A percentile compares a stretch with the other conserved stretches of the same genome.
Conservation (phyloP, 2,329 filamentous ascomycete species). For the Cordyceps tenuipes region DNA sequence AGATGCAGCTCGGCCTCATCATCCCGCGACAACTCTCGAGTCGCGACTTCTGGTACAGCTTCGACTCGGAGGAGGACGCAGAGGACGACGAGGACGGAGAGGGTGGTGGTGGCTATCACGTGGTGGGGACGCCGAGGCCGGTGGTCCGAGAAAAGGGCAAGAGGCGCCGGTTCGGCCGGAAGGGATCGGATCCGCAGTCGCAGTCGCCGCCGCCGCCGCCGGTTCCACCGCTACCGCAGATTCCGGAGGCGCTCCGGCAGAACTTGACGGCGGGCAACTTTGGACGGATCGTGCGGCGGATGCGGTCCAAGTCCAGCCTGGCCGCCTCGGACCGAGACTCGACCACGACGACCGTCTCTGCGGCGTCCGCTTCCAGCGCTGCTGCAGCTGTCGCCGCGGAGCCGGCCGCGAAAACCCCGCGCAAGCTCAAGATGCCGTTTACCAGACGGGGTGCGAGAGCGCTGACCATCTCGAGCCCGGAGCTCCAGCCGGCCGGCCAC, state of each 20-base stretch:
- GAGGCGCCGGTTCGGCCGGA: slow-evolving; percentile 3
- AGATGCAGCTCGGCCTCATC: slow-evolving; percentile 26
- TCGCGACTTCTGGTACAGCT: slow-evolving; percentile 30
- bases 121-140: background rate
- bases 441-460: slow-evolving; percentile 15
- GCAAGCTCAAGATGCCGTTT: slow-evolving; percentile 9
- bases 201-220: slow-evolving; percentile 19
- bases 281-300: slow-evolving; percentile 21
- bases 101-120: too few species aligned
- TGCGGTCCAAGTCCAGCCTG: slow-evolving; percentile 16
- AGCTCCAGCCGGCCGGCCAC: background rate
- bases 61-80: slow-evolving; percentile 26
- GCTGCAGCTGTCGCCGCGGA: too few species aligned
- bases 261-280: slow-evolving; percentile 20
- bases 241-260: slow-evolving; percentile 22
- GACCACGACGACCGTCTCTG: background rate
- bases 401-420: background rate
- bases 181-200: slow-evolving; percentile 11
- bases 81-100: slow-evolving; percentile 15
- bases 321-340: background rate
- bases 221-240: slow-evolving; percentile 23
- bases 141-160: slow-evolving; percentile 8
- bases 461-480: slow-evolving; percentile 20
- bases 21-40: slow-evolving; percentile 25
- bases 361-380: background rate